Conservation (phyloP, 345 rosid genomes). For the Hypericum androsaemum region DNA sequence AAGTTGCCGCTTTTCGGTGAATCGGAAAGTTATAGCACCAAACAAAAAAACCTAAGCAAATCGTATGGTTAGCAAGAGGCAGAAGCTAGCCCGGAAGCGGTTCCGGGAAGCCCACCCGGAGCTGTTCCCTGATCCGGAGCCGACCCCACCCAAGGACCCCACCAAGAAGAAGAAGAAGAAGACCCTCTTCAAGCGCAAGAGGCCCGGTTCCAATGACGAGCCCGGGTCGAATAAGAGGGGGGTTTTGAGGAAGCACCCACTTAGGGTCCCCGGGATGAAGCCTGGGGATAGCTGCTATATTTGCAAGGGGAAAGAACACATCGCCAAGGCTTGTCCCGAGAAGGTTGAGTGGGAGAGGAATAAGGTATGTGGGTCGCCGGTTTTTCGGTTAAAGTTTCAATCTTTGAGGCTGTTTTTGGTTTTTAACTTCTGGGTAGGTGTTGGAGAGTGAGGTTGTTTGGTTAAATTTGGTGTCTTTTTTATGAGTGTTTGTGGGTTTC, state of each 20-base stretch:
- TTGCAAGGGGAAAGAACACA: conserved; percentile 65
- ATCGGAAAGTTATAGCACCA: too few species aligned
- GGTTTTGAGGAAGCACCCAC: conserved; percentile 56
- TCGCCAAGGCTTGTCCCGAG: conserved; percentile 74
- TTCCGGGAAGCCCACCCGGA: conserved; percentile 58
- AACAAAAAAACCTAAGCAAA: too few species aligned
- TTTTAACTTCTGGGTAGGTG: background rate
- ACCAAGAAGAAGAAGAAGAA: conserved; percentile 49
- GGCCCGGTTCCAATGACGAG: conserved; percentile 22
- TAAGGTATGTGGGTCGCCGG: conserved; percentile 37
- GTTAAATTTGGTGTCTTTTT: background rate
- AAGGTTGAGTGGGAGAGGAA: conserved; percentile 84
- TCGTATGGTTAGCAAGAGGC: conserved; percentile 66
- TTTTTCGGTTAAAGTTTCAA: background rate
- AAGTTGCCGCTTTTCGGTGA: too few species aligned
- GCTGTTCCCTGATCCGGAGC: conserved; percentile 54
- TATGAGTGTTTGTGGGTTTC: background rate
- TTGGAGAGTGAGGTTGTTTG: background rate
- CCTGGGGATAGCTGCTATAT: conserved; percentile 90
- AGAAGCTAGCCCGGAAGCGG: conserved; percentile 61
- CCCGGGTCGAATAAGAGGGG: conserved; percentile 23
- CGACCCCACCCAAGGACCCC: conserved; percentile 59
- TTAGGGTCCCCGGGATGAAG: conserved; percentile 84
- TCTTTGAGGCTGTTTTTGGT: background rate
- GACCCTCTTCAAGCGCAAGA: conserved; percentile 55